Conservation (phyloP, 352 stramenopile species). For the Lagenidium giganteum region DNA sequence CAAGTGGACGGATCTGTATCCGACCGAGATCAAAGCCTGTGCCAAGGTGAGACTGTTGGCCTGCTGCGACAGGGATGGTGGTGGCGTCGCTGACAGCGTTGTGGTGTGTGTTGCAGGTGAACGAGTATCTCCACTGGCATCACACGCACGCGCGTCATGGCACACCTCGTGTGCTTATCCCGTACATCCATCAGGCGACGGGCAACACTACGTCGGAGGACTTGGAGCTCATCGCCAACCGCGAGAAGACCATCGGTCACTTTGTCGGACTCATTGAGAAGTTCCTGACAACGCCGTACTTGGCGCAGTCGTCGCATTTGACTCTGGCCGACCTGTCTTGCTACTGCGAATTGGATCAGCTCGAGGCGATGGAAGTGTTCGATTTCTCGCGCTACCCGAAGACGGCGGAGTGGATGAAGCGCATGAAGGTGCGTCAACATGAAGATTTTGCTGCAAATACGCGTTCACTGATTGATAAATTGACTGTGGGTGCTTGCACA, state of each 20-base stretch:
- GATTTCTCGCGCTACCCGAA: conserved; percentile 32
- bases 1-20: conserved; percentile 6
- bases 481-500: too few species aligned
- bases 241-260: conserved; percentile 38
- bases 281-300: conserved; percentile 27
- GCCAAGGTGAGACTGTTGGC: too few species aligned
- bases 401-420: conserved; percentile 27
- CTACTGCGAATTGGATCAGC: conserved; percentile 34
- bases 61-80: too few species aligned
- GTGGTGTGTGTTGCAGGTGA: conserved; percentile 54
- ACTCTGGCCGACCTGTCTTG: conserved; percentile 27
- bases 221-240: conserved; percentile 12
- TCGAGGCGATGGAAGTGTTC: conserved; percentile 29
- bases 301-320: conserved; percentile 17
- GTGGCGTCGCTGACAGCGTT: too few species aligned
- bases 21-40: not conserved
- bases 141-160: conserved; percentile 54
- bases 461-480: too few species aligned
- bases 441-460: too few species aligned
- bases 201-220: not conserved
- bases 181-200: conserved; percentile 15
- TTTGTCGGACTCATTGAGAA: conserved; percentile 64
- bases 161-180: conserved; percentile 2
- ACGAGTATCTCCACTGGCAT: conserved; percentile 80
- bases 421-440: conserved; percentile 22